These are phyloP conservation scores for Eucalyptus sp. DNA, from an alignment of 345 rosid genomes.

Conservation along the genomic window DNA sequence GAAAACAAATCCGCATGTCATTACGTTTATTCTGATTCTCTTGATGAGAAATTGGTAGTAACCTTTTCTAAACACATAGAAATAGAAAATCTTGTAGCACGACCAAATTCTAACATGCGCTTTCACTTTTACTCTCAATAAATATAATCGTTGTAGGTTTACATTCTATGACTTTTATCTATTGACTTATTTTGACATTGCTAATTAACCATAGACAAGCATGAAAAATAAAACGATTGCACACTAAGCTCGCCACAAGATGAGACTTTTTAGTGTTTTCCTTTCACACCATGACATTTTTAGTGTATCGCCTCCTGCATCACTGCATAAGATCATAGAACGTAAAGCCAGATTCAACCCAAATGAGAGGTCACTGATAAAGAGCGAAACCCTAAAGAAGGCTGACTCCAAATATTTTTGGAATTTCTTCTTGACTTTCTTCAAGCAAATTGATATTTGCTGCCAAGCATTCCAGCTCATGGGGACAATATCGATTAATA, in stretches of 20 bases:
- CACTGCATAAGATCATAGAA: neutral
- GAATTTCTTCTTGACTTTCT: neutral
- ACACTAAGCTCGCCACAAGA: neutral
- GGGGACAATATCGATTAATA: neutral
- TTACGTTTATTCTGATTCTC: neutral
- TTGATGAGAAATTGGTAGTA: neutral
- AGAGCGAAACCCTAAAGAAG: neutral
- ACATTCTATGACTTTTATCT: neutral
- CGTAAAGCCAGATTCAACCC: neutral
- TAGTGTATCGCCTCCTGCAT: neutral
- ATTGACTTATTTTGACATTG: neutral
- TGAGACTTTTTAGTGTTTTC: neutral
- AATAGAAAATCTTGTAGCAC: neutral
- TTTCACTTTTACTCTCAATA: neutral
- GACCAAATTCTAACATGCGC: neutral
- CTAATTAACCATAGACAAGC: neutral
- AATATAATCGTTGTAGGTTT: neutral
- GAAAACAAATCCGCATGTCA: neutral
- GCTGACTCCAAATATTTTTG: neutral
- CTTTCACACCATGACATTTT: neutral
- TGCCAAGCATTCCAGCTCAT: neutral
- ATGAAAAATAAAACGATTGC: neutral
- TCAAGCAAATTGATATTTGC: neutral
- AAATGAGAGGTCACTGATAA: neutral
- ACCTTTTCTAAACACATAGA: neutral